These are phyloP conservation scores for Lantana camara DNA, from an alignment of 257 asterid species.

Conservation along the genomic window DNA sequence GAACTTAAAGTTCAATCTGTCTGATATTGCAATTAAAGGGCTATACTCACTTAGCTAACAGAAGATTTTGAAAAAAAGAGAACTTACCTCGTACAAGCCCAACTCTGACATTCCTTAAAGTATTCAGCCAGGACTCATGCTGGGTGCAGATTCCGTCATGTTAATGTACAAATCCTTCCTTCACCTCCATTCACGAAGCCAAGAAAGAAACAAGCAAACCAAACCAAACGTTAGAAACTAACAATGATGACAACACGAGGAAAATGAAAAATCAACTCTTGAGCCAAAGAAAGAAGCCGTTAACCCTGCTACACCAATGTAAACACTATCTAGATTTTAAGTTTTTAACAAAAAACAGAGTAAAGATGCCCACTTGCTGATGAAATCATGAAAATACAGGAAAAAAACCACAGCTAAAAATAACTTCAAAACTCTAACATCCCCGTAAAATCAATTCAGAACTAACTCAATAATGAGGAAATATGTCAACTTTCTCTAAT, in stretches of 20 bases:
- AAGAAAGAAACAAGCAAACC: conserved; percentile 25
- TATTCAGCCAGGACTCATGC: conserved; percentile 56
- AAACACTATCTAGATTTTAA: background rate
- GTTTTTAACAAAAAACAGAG: conserved; percentile 3
- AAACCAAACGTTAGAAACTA: conserved; percentile 29
- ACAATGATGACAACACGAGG: background rate
- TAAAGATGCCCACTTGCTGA: background rate
- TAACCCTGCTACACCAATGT: conserved; percentile 5
- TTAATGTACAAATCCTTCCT: conserved; percentile 35
- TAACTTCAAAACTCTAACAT: background rate
- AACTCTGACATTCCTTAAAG: conserved; percentile 66
- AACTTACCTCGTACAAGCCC: conserved; percentile 56
- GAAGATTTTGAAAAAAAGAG: background rate
- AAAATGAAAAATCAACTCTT: background rate
- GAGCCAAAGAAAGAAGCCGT: conserved; percentile 11
- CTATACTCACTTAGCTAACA: background rate
- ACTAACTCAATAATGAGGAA: conserved; percentile 12
- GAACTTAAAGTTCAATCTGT: background rate
- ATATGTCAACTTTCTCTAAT: conserved; percentile 1
- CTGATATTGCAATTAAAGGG: background rate
- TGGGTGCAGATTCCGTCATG: conserved; percentile 43
- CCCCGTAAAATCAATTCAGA: background rate
- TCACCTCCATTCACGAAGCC: conserved; percentile 41
- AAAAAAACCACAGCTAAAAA: background rate
- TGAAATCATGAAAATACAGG: conserved; percentile 7